A percentile compares a stretch with the other conserved stretches of the same genome.
These are phyloP conservation scores for Lactifluus piperatus DNA, from an alignment of 768 basidiomycete species.

Conservation along the genomic window DNA sequence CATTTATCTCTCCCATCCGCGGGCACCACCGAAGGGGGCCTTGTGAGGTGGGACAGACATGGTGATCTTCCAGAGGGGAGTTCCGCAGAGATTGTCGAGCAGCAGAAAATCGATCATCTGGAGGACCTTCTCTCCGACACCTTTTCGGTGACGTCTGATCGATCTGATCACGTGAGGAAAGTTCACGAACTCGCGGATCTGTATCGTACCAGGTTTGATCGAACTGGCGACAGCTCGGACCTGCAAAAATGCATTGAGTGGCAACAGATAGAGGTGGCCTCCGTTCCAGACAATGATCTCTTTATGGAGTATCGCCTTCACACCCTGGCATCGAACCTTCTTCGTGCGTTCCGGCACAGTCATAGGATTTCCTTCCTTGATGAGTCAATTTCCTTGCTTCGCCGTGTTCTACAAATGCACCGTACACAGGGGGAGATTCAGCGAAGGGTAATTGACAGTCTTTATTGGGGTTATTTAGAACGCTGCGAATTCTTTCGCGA, in stretches of 20 bases:
- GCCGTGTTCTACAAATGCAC: not conserved
- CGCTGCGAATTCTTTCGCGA: not conserved
- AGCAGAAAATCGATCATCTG: too few relatives aligned
- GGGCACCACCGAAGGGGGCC: too few relatives aligned
- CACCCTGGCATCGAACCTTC: not conserved
- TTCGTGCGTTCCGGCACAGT: not conserved
- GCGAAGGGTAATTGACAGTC: too few relatives aligned
- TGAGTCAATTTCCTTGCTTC: not conserved
- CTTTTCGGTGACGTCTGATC: too few relatives aligned
- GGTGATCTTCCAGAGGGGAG: too few relatives aligned
- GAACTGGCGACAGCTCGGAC: not conserved
- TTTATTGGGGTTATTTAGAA: not conserved
- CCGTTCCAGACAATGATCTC: not conserved
- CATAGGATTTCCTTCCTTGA: not conserved
- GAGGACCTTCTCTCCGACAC: too few relatives aligned
- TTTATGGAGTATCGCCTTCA: not conserved
- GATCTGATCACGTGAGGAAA: not conserved
- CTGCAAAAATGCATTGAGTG: not conserved
- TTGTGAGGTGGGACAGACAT: too few relatives aligned
- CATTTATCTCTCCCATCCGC: too few relatives aligned
- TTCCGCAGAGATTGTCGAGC: too few relatives aligned
- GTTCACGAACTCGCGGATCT: not conserved
- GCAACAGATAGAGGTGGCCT: not conserved
- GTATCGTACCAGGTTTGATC: not conserved
- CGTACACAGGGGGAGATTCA: not conserved